phyloP scores from a whole-genome alignment of 2,329 filamentous ascomycete genomes.

The Colletotrichum tamarilloi region DNA sequence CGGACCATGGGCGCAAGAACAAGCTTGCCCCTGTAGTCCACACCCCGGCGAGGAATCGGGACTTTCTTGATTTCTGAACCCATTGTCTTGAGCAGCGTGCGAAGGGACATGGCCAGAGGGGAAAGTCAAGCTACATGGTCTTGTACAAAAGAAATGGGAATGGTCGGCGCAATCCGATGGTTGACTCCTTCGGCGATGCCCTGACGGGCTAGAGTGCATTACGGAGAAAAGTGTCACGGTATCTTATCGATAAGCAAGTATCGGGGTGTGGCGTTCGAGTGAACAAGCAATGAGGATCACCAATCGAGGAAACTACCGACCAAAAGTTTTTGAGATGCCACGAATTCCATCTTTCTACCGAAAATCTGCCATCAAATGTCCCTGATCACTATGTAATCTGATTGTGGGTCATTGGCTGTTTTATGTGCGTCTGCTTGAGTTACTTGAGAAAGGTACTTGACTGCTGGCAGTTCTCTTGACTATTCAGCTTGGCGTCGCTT shows the following conservation, averaged over 20 bases:
- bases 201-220: constrained; percentile 23
- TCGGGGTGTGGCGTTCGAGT: background rate
- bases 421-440: background rate
- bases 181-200: constrained; percentile 28
- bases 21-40: constrained; percentile 93
- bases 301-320: background rate
- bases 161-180: constrained; percentile 14
- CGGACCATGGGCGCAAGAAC: constrained; percentile 98
- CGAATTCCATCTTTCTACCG: background rate
- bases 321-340: background rate
- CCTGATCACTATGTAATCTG: no score
- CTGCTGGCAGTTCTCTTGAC: background rate
- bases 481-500: background rate
- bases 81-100: constrained; percentile 63
- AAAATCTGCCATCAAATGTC: no score
- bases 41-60: constrained; percentile 86
- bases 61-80: constrained; percentile 72
- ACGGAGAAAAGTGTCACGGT: constrained; percentile 20
- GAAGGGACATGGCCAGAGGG: constrained; percentile 24
- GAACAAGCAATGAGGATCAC: background rate
- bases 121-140: background rate
- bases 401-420: background rate
- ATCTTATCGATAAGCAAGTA: constrained; percentile 34
- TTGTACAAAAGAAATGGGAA: constrained; percentile 5
- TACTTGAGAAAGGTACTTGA: background rate